Evolutionary conservation across 2,329 filamentous ascomycete genomes (phyloP).

Genomic region (Apiospora arundinis): DNA sequence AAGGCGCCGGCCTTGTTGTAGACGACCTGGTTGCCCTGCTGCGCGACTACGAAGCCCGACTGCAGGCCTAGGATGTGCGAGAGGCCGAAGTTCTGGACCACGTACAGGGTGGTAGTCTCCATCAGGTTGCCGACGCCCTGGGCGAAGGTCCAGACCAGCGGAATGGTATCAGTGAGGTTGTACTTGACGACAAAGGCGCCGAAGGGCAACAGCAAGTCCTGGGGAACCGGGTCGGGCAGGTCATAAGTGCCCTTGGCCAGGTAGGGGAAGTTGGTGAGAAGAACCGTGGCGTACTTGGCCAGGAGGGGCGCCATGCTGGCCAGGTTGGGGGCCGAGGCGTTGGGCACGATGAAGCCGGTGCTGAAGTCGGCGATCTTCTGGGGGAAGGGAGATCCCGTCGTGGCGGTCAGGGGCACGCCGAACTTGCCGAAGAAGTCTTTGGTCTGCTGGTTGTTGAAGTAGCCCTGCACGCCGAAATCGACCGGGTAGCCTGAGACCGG

Average conservation of each 20-base stretch:
- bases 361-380: constrained; percentile 44
- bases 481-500: constrained; percentile 43
- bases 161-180: constrained; percentile 40
- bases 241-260: constrained; percentile 19
- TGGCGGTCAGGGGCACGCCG: constrained; percentile 40
- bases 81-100: constrained; percentile 38
- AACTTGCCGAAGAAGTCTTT: constrained; percentile 52
- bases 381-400: constrained; percentile 36
- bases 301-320: constrained; percentile 7
- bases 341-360: constrained; percentile 39
- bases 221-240: constrained; percentile 20
- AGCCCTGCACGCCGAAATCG: constrained; percentile 47
- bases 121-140: constrained; percentile 48
- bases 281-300: constrained; percentile 26
- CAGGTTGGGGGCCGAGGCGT: constrained; percentile 35
- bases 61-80: constrained; percentile 12
- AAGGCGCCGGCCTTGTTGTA: constrained; percentile 12
- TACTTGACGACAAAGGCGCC: constrained; percentile 47
- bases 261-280: background rate
- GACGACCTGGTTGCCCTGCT: constrained; percentile 17
- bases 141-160: constrained; percentile 37
- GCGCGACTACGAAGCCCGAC: constrained; percentile 9
- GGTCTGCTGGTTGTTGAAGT: constrained; percentile 46
- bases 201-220: constrained; percentile 38
- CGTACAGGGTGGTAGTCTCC: constrained; percentile 42